Evolutionary conservation across 2,329 filamentous ascomycete genomes (phyloP).

Genomic region (Sporothrix phasma): DNA sequence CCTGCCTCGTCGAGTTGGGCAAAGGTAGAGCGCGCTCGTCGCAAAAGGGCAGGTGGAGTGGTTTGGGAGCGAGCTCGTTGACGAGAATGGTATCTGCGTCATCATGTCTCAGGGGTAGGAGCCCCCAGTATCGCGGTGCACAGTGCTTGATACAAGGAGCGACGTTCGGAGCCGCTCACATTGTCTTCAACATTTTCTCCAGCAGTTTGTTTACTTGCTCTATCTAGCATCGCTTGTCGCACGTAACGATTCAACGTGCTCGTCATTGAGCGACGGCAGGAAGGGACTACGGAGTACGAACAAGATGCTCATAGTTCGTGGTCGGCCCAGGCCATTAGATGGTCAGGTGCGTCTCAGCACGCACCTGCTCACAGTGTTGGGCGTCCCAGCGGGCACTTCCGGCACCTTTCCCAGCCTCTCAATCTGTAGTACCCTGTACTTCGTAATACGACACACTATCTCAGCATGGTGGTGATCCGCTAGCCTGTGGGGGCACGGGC

Average conservation of each 20-base stretch:
- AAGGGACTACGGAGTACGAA: too few species aligned
- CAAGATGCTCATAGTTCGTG: background rate
- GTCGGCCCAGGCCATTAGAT: background rate
- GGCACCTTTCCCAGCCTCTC: background rate
- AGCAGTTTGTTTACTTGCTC: background rate
- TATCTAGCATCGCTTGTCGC: too few species aligned
- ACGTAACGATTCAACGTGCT: too few species aligned
- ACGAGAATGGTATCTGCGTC: conserved; percentile 10
- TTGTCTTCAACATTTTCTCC: background rate
- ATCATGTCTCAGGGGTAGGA: conserved; percentile 1
- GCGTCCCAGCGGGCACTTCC: background rate
- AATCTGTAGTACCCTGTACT: background rate
- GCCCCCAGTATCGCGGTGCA: background rate
- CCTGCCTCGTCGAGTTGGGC: background rate
- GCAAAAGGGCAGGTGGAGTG: conserved; percentile 1
- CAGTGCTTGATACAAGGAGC: background rate
- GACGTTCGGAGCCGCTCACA: background rate
- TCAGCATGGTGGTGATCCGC: background rate
- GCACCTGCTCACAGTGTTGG: background rate
- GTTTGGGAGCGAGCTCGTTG: background rate
- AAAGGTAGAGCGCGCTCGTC: background rate
- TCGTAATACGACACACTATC: too few species aligned
- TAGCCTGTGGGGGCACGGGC: background rate
- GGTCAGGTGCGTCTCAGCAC: background rate
- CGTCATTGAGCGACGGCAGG: too few species aligned